Conservation (phyloP, 83 land plant genomes). For the Isoetes engelmannii region DNA sequence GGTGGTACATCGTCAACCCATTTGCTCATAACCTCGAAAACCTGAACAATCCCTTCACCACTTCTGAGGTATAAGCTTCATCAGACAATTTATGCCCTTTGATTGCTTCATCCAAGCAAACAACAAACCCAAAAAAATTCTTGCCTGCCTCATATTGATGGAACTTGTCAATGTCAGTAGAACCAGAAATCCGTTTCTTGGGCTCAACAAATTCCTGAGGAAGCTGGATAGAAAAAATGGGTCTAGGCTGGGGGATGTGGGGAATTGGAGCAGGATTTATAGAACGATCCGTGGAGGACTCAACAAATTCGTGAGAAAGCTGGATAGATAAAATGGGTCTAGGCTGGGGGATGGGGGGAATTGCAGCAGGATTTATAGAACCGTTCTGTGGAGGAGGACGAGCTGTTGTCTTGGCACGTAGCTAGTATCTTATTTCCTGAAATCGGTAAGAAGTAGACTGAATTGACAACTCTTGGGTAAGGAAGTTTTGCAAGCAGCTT, state of each 20-base stretch:
- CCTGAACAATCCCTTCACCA: neutral
- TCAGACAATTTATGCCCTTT: slow-evolving; percentile 7
- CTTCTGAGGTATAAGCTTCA: neutral
- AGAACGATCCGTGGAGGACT: slow-evolving; percentile 34
- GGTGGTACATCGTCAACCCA: slow-evolving; percentile 4
- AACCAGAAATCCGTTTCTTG: slow-evolving; percentile 1
- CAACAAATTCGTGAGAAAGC: too few species aligned
- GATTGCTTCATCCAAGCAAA: neutral
- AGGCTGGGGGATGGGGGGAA: too few species aligned
- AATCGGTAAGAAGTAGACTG: slow-evolving; percentile 83
- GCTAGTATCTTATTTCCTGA: slow-evolving; percentile 84
- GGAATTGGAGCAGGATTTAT: neutral
- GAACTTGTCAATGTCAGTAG: slow-evolving; percentile 1
- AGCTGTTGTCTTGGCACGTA: slow-evolving; percentile 91
- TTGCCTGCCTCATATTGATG: neutral
- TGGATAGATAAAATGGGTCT: too few species aligned
- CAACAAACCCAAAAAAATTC: slow-evolving; percentile 1
- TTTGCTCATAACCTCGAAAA: neutral
- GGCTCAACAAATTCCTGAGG: slow-evolving; percentile 1
- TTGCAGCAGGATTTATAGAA: too few species aligned
- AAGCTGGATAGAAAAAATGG: neutral
- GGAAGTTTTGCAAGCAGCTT: slow-evolving; percentile 42
- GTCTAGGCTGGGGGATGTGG: too few species aligned
- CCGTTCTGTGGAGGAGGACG: too few species aligned
- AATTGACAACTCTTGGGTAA: slow-evolving; percentile 84